Base-by-base conservation (phyloP, 441 rosid genomes). In the Pelargonium australe region DNA sequence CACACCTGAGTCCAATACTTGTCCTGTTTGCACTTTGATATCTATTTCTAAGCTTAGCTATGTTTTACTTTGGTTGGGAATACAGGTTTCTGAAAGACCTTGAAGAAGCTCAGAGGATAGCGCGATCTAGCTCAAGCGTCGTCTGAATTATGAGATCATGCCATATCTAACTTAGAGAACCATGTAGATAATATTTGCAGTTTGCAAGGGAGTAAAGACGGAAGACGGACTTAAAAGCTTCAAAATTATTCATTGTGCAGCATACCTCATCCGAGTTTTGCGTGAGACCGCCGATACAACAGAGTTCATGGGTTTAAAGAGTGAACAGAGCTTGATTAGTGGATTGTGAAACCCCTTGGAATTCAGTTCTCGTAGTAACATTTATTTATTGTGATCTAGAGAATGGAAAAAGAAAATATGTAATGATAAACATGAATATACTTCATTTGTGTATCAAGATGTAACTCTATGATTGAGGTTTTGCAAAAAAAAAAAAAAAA, bases 61-160 rank as follows among this genome's bases (percentile, higher is more conserved):
- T 31, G 2, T 16, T 6, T 4, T 23, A 23, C 45, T 34, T 19
- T 53, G 64, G 63, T 23, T 1, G 14, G 23, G 68, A 70, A 66
- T 71, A 77, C 87, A 94, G 99, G 79, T 89, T 91, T 76, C 75
- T 94, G 66, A 94, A 85, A 84, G 95, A 94, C 80, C 83, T 91
- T 25, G 98, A 89, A 81, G 97, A 89, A 75, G 97, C 96, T 57
- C 97, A 89, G 73, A 83, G 92, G 78, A 79, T 88, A 72, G 80
- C 90, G 69, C 87, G 85, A 66, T 80, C 86, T 75, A 91, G 86
- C 80, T 68, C 80, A 75, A 84, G 65, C 66, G 77, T 82, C 61
- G 83, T 88, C 72, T 91, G 83, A 86, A 80, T 72, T 66, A 63
- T 41, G 3, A 68, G 61, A 68, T 70, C 63, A 17, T 23, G 4